Percentiles rank a stretch among this genome's conserved stretches.
Evolutionary conservation across 2,329 filamentous ascomycete genomes (phyloP).

Genomic region (Talaromyces sp.): DNA sequence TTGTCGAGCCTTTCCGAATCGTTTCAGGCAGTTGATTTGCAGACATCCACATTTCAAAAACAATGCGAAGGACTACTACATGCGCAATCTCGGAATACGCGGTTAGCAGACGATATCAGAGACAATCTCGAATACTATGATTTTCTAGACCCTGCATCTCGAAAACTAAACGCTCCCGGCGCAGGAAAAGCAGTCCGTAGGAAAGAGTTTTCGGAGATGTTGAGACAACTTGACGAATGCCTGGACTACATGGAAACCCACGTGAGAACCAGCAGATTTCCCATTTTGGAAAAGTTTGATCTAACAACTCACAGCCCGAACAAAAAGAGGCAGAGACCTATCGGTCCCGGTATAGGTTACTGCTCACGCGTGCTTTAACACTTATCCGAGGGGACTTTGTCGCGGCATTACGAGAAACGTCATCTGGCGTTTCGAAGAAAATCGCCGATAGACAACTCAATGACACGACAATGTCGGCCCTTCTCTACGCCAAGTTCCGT

Average conservation of each 20-base stretch:
- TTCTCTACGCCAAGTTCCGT: conserved; percentile 68
- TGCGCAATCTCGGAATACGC: conserved; percentile 74
- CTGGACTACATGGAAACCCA: conserved; percentile 88
- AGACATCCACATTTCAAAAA: conserved; percentile 88
- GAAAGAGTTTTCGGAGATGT: conserved; percentile 80
- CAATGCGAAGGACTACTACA: conserved; percentile 84
- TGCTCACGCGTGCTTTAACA: conserved; percentile 66
- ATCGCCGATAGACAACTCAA: conserved; percentile 65
- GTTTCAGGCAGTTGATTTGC: conserved; percentile 80
- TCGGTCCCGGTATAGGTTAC: conserved; percentile 76
- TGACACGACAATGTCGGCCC: conserved; percentile 66
- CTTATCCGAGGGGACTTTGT: conserved; percentile 65
- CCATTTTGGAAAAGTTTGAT: neutral
- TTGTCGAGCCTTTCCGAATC: conserved; percentile 77
- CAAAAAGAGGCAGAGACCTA: conserved; percentile 88
- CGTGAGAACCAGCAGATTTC: conserved; percentile 46
- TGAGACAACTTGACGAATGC: conserved; percentile 82
- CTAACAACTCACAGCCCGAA: conserved; percentile 51
- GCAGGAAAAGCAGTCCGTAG: conserved; percentile 80
- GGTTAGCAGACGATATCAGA: conserved; percentile 76
- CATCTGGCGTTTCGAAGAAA: conserved; percentile 58
- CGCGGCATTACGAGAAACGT: conserved; percentile 58
- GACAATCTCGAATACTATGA: conserved; percentile 92
- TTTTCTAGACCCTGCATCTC: conserved; percentile 85
- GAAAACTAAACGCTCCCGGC: conserved; percentile 85